A percentile compares a stretch with the other conserved stretches of the same genome.
Evolutionary conservation across 2,329 filamentous ascomycete genomes (phyloP).

Genomic region (Dactylella cylindrospora): DNA sequence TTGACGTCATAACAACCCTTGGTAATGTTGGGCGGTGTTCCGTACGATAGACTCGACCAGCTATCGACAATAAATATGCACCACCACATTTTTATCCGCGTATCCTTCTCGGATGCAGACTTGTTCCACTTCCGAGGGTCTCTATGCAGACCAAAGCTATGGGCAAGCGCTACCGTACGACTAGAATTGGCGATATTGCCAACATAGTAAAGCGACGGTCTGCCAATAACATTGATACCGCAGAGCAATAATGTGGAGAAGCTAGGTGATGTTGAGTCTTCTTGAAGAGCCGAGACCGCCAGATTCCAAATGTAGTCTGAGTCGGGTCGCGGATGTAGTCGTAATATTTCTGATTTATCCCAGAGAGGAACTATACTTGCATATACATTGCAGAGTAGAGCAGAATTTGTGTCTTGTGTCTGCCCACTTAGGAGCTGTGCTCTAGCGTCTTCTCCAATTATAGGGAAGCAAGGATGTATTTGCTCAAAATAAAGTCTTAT

Average conservation of each 20-base stretch:
- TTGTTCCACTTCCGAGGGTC: slow-evolving; percentile 60
- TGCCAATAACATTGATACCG: slow-evolving; percentile 62
- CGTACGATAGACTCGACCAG: slow-evolving; percentile 60
- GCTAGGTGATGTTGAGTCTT: slow-evolving; percentile 62
- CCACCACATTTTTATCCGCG: slow-evolving; percentile 62
- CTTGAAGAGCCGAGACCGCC: slow-evolving; percentile 62
- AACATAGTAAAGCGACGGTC: slow-evolving; percentile 63
- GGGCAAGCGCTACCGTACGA: slow-evolving; percentile 58
- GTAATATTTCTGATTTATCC: slow-evolving; percentile 56
- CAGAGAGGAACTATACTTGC: slow-evolving; percentile 63
- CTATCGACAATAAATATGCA: slow-evolving; percentile 59
- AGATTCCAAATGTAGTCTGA: slow-evolving; percentile 65
- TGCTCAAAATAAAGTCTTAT: slow-evolving; percentile 58
- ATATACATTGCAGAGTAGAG: slow-evolving; percentile 61
- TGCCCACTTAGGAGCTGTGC: slow-evolving; percentile 22
- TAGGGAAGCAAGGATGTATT: slow-evolving; percentile 63
- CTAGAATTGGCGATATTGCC: slow-evolving; percentile 60
- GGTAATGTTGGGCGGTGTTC: slow-evolving; percentile 58
- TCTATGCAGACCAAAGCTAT: slow-evolving; percentile 61
- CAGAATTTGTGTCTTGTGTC: slow-evolving; percentile 51
- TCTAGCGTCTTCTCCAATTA: slow-evolving; percentile 58
- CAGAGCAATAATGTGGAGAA: slow-evolving; percentile 62
- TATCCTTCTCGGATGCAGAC: slow-evolving; percentile 56
- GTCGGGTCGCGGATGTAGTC: slow-evolving; percentile 59
- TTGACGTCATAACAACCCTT: slow-evolving; percentile 58